phyloP scores from a whole-genome alignment of 2,329 filamentous ascomycete species.

The Fusarium begoniae region DNA sequence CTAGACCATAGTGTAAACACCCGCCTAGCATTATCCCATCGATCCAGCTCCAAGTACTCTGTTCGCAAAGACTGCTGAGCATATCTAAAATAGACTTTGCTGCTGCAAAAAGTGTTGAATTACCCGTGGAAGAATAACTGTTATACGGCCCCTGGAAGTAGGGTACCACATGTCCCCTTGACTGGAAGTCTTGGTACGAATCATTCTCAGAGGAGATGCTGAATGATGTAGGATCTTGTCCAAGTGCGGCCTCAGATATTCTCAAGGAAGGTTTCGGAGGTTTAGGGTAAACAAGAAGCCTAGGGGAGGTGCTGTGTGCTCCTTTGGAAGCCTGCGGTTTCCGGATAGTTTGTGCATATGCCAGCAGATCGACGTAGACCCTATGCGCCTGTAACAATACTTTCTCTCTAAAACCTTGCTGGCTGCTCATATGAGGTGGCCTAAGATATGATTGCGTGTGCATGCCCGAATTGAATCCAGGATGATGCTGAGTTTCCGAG shows the following conservation, averaged over 20 bases:
- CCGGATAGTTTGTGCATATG: constrained; percentile 69
- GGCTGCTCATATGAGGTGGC: constrained; percentile 19
- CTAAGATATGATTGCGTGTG: constrained; percentile 10
- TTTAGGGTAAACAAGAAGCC: constrained; percentile 65
- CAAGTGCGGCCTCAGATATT: constrained; percentile 11
- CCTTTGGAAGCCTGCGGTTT: constrained; percentile 55
- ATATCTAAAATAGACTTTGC: constrained; percentile 76
- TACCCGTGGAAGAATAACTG: constrained; percentile 22
- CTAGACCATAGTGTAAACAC: constrained; percentile 89
- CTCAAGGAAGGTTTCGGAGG: constrained; percentile 51
- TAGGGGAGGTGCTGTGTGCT: constrained; percentile 53
- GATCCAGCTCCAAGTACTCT: constrained; percentile 87
- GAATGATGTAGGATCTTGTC: not conserved
- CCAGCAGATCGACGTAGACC: constrained; percentile 75
- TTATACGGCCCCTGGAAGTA: constrained; percentile 23
- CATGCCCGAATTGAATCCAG: constrained; percentile 1
- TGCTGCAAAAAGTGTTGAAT: constrained; percentile 55
- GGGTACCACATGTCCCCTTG: constrained; percentile 8
- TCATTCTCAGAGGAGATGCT: constrained; percentile 13
- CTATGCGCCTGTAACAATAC: constrained; percentile 75
- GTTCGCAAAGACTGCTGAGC: constrained; percentile 77
- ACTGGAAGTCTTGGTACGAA: constrained; percentile 20
- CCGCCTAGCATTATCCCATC: constrained; percentile 93
- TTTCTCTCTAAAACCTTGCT: constrained; percentile 70
- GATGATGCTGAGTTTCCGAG: constrained; percentile 14